phyloP scores from a whole-genome alignment of 768 basidiomycete genomes.

The Hygrocybe coccinea region DNA sequence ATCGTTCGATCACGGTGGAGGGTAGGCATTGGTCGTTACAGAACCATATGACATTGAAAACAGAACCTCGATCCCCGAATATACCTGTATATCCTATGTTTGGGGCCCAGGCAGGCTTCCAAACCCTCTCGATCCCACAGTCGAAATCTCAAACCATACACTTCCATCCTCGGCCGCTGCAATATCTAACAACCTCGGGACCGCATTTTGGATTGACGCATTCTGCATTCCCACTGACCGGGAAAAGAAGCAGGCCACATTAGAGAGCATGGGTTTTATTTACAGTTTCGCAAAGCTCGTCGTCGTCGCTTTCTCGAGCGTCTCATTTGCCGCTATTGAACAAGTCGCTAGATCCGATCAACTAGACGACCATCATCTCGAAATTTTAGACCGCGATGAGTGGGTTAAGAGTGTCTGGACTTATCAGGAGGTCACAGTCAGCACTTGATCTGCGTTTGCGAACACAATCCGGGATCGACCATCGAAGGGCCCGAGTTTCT shows the following conservation, averaged over 20 bases:
- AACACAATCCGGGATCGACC: neutral
- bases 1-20: neutral
- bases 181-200: neutral
- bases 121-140: neutral
- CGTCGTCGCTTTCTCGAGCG: neutral
- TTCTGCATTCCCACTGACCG: neutral
- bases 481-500: neutral
- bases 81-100: neutral
- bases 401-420: constrained; percentile 5
- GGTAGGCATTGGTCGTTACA: neutral
- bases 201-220: constrained; percentile 1
- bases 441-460: neutral
- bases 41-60: neutral
- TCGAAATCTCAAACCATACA: neutral
- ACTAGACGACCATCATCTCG: neutral
- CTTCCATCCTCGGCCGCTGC: neutral
- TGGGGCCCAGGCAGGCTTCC: neutral
- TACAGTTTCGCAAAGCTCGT: neutral
- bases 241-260: neutral
- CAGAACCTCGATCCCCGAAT: neutral
- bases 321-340: constrained; percentile 1
- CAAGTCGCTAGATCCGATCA: neutral
- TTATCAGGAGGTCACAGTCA: constrained; percentile 3
- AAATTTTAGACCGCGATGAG: neutral
- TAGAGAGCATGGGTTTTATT: constrained; percentile 4